Evolutionary conservation across 2,329 filamentous ascomycete species (phyloP).

Genomic region (Zymoseptoria pseudotritici): DNA sequence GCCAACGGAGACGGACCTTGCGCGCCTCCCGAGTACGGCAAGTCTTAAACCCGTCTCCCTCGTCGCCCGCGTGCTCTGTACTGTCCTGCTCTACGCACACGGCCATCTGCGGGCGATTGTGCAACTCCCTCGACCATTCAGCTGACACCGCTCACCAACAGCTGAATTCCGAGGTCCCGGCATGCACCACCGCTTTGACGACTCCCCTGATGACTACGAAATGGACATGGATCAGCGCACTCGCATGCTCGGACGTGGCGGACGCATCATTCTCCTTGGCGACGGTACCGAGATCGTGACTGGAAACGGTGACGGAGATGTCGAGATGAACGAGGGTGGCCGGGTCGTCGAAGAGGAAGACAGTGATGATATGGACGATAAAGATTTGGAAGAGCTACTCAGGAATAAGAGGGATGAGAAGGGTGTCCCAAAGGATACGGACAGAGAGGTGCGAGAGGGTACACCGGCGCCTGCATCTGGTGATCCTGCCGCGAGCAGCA

Average conservation of each 20-base stretch:
- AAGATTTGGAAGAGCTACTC: constrained; percentile 78
- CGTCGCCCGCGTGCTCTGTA: constrained; percentile 2
- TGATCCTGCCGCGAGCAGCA: constrained; percentile 7
- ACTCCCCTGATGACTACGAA: constrained; percentile 56
- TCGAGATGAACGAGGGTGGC: constrained; percentile 82
- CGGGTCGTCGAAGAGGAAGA: constrained; percentile 44
- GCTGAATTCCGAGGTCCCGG: constrained; percentile 46
- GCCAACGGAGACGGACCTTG: constrained; percentile 95
- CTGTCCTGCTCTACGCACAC: background rate
- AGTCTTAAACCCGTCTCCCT: constrained; percentile 45
- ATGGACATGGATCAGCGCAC: constrained; percentile 64
- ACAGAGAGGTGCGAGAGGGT: constrained; percentile 39
- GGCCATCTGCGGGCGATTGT: background rate
- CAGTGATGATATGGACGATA: constrained; percentile 27
- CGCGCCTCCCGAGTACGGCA: constrained; percentile 98
- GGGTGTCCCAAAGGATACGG: constrained; percentile 22
- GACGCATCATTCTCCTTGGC: constrained; percentile 87
- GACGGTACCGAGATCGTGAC: constrained; percentile 90
- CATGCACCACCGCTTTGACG: constrained; percentile 44
- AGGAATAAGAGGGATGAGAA: constrained; percentile 37
- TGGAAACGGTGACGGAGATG: constrained; percentile 60
- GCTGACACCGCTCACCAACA: constrained; percentile 26
- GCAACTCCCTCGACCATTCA: background rate
- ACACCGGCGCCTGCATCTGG: constrained; percentile 40
- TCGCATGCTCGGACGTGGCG: constrained; percentile 59